These are phyloP conservation scores for Escovopsis sp. DNA, from an alignment of 2,329 filamentous ascomycete species.

Conservation along the genomic window DNA sequence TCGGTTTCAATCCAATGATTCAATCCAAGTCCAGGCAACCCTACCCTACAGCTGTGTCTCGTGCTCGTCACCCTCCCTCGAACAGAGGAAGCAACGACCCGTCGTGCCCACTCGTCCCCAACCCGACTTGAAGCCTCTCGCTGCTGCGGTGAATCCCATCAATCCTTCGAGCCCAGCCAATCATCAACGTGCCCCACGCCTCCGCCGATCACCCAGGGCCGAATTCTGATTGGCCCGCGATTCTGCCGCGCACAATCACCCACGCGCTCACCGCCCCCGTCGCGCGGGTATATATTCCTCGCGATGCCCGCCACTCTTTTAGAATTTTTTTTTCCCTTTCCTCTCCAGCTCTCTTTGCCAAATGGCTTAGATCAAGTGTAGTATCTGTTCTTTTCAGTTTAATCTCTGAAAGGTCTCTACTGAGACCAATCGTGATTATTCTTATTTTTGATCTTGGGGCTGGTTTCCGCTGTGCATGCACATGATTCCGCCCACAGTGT, in stretches of 20 bases:
- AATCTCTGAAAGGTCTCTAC: conserved; percentile 77
- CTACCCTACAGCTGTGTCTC: no score
- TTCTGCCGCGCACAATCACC: conserved; percentile 7
- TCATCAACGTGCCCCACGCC: no score
- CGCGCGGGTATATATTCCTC: conserved; percentile 10
- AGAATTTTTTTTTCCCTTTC: conserved; percentile 14
- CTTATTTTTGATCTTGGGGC: conserved; percentile 37
- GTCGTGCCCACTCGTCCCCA: no score
- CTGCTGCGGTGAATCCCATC: no score
- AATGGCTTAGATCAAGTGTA: conserved; percentile 82
- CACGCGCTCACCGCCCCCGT: not conserved
- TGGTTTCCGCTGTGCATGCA: conserved; percentile 24
- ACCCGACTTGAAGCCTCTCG: no score
- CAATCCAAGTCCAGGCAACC: no score
- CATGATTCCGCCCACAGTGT: conserved; percentile 23
- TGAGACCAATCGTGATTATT: conserved; percentile 62
- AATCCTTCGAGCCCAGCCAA: no score
- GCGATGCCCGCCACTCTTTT: not conserved
- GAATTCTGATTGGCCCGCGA: not conserved
- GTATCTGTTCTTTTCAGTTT: conserved; percentile 96
- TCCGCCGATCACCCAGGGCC: not conserved
- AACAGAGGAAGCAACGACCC: no score
- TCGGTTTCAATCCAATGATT: no score
- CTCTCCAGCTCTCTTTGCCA: conserved; percentile 29
- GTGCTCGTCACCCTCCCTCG: no score